Evolutionary conservation across 768 basidiomycete species (phyloP), one percentile per base, ranked within the genome.

Genomic region (Mrakia hoshinonis): DNA sequence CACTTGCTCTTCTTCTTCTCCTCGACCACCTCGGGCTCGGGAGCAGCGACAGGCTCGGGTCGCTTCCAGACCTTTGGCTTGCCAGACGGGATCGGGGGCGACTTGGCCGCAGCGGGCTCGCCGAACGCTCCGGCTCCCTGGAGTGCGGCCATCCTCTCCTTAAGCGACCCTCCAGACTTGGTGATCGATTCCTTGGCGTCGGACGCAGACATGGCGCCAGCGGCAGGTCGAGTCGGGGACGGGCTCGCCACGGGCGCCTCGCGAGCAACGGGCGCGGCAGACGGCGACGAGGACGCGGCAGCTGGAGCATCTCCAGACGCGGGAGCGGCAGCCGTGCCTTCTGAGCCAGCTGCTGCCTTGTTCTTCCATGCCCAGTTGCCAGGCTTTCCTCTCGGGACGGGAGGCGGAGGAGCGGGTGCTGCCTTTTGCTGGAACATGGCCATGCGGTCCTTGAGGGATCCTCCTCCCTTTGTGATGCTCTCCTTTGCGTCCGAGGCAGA

Each of bases 131-230:
- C 89, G 26, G 65, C 51, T 9, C 49, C 91, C 78, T 92, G 90
- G 47, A 97, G 81, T 3, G 92, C 92, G 38, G 92, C 92, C 92
- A 98, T 96, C 47, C 95, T 86, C 72, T 96, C 95, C 81, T 88
- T 93, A 75, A 98, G 80, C 69, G 90, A 91, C 5, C 86, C 88
- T 11, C 81, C 82, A 3, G 85, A 88, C 69, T 86, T 86, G 6
- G 85, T 85, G 79, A 95, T 94, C 76, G 88, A 89, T 76, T 88
- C 89, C 79, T 89, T 87, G 26, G 93, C 93, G 82, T 97, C 94
- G 36, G 86, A 85, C 5, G 90, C 90, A 29, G 80, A 81, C 73
- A 81, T 76, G 15, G 74, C 34, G 2, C 60, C 69, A 13, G 54
- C 26, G 0, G 66, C n/a, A 29, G 73, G 36, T 58, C 64, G 15